Base-by-base conservation (phyloP, 805 yeast genomes). In the Candida yuanshanica region DNA sequence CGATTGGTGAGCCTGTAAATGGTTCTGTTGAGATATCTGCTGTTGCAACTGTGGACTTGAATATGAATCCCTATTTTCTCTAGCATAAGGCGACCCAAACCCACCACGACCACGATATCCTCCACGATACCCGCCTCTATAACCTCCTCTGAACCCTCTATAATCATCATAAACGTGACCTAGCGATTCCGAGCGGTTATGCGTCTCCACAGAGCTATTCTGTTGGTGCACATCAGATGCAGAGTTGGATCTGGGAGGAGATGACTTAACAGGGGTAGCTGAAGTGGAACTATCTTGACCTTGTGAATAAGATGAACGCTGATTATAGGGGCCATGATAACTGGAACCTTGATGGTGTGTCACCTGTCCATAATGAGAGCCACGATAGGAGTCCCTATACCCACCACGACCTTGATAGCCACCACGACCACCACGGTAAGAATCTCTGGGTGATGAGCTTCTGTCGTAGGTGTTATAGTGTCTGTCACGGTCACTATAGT, bases 41-140 rank as follows among this genome's bases (percentile, higher is more conserved):
- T n/a, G n/a, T n/a, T n/a, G n/a, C n/a, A n/a, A n/a, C n/a, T n/a
- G n/a, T n/a, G 25, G 25, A 23, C 25, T 23, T 16, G 20, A 5
- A 7, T 7, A 29, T 9, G 26, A 6, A 6, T 33, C 26, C 4
- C 26, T 11, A 23, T 13, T 20, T 11, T 34, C 38, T 24, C 45
- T 35, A 2, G 33, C 9, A n/a, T 42, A 42, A 7, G 44, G 44
- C 8, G 27, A 20, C n/a, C 27, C 13, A 9, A 17, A 40, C 8
- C 33, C 24, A 5, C 31, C 33, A 22, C 37, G 34, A 17, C 23
- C 34, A 16, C 13, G 4, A 13, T 32, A 22, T 22, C 36, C 21
- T 12, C 43, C 42, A 14, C 39, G 35, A n/a, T 37, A 35, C 16
- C 25, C 38, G 11, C 43, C 40, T 20, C 38, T 36, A 23, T 43